A percentile compares a stretch with the other conserved stretches of the same genome.
phyloP scores from a whole-genome alignment of 306 rosid species.

The Herpetospermum pedunculosum region DNA sequence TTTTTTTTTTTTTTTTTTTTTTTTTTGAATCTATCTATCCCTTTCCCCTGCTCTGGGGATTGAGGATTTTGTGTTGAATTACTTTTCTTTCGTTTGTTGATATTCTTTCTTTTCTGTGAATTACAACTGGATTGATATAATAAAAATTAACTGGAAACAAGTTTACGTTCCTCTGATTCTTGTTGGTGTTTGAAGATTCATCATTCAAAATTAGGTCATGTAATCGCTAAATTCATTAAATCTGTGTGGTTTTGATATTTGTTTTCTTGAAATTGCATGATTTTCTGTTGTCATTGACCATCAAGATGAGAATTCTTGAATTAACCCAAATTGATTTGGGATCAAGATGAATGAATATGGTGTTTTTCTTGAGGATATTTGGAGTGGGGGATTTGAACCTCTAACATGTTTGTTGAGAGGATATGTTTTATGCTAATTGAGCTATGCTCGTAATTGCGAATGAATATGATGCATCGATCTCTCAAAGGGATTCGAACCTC shows the following conservation, averaged over 20 bases:
- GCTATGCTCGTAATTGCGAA: too few species aligned
- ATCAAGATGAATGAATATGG: background rate
- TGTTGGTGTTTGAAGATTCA: background rate
- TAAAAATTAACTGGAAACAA: background rate
- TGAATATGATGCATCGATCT: too few species aligned
- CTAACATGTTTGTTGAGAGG: too few species aligned
- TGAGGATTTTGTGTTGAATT: background rate
- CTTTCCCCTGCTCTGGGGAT: background rate
- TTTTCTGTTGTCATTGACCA: background rate
- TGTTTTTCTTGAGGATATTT: too few species aligned
- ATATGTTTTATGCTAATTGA: too few species aligned
- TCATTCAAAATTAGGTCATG: too few species aligned
- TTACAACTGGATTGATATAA: background rate
- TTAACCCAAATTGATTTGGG: background rate
- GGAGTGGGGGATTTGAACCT: too few species aligned
- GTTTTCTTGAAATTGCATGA: background rate
- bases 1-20: too few species aligned
- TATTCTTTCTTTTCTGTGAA: constrained; percentile 4
- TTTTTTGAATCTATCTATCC: too few species aligned
- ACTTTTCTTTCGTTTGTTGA: background rate
- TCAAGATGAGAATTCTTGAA: background rate
- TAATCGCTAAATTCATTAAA: too few species aligned
- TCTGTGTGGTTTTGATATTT: background rate
- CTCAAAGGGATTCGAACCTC: too few species aligned
- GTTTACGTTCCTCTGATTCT: background rate